These are phyloP conservation scores for Fusarium nygamai DNA, from an alignment of 2,329 filamentous ascomycete genomes.

Conservation along the genomic window DNA sequence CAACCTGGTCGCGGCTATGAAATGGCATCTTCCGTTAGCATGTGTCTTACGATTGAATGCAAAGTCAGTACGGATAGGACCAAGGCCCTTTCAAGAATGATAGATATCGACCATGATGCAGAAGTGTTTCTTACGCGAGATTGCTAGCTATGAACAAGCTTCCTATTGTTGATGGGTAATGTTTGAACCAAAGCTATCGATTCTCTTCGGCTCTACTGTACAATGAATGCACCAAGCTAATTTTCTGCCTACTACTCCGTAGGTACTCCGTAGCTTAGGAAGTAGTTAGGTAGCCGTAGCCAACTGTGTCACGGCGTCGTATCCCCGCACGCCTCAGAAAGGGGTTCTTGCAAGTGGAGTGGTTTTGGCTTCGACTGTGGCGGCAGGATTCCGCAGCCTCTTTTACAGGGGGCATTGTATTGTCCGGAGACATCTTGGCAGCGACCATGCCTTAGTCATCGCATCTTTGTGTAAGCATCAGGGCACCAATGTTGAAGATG, in stretches of 20 bases:
- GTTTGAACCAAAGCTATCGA: conserved; percentile 34
- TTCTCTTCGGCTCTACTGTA: conserved; percentile 24
- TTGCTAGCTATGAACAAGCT: conserved; percentile 19
- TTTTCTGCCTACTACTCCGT: no score
- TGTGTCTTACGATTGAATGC: conserved; percentile 1
- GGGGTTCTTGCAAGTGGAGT: conserved; percentile 33
- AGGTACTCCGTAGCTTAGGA: neutral
- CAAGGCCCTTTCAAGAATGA: neutral
- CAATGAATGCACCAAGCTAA: conserved; percentile 22
- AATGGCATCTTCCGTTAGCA: conserved; percentile 19
- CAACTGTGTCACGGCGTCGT: conserved; percentile 29
- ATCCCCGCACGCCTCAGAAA: conserved; percentile 38
- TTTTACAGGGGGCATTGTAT: conserved; percentile 34
- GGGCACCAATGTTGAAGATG: neutral
- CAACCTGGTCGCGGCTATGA: neutral
- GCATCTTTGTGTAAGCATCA: neutral
- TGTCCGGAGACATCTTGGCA: conserved; percentile 3
- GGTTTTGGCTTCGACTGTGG: conserved; percentile 39
- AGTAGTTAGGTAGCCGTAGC: neutral
- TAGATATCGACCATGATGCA: neutral
- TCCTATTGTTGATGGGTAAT: conserved; percentile 17
- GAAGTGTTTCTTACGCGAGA: neutral
- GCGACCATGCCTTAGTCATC: neutral
- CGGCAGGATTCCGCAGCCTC: conserved; percentile 45
- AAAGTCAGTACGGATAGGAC: neutral